These are phyloP conservation scores for Nigrospora osmanthi DNA, from an alignment of 2,329 filamentous ascomycete genomes.

Conservation along the genomic window DNA sequence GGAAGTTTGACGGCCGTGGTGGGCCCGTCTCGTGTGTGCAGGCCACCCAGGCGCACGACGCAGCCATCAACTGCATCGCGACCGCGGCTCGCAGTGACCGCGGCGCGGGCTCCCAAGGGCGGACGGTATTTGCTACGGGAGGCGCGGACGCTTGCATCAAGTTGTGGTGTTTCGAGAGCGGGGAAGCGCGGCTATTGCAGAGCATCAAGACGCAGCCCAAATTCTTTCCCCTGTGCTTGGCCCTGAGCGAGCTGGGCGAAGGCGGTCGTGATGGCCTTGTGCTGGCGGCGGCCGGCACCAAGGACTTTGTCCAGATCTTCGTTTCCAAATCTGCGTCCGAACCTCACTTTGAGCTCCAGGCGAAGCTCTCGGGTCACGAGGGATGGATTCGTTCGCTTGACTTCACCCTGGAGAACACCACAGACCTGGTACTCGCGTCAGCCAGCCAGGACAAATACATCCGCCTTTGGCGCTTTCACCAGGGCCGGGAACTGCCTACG, in stretches of 20 bases:
- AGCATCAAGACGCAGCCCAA: slow-evolving; percentile 66
- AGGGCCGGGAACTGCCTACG: slow-evolving; percentile 56
- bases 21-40: slow-evolving; percentile 29
- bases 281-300: slow-evolving; percentile 81
- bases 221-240: slow-evolving; percentile 74
- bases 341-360: slow-evolving; percentile 58
- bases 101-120: slow-evolving; percentile 4
- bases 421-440: slow-evolving; percentile 76
- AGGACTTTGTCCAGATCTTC: slow-evolving; percentile 73
- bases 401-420: slow-evolving; percentile 58
- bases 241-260: slow-evolving; percentile 53
- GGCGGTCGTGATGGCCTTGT: slow-evolving; percentile 44
- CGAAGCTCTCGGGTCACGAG: slow-evolving; percentile 81
- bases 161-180: slow-evolving; percentile 58
- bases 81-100: slow-evolving; percentile 24
- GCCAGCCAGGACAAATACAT: slow-evolving; percentile 98
- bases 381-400: slow-evolving; percentile 87
- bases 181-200: slow-evolving; percentile 50
- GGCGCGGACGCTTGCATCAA: slow-evolving; percentile 68
- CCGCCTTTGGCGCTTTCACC: slow-evolving; percentile 80
- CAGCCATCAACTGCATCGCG: slow-evolving; percentile 64
- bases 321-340: slow-evolving; percentile 39
- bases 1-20: slow-evolving; percentile 35
- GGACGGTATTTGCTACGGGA: slow-evolving; percentile 60
- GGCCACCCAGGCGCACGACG: slow-evolving; percentile 59